Conservation (phyloP, 2,329 filamentous ascomycete species). For the Penicillium sp. region DNA sequence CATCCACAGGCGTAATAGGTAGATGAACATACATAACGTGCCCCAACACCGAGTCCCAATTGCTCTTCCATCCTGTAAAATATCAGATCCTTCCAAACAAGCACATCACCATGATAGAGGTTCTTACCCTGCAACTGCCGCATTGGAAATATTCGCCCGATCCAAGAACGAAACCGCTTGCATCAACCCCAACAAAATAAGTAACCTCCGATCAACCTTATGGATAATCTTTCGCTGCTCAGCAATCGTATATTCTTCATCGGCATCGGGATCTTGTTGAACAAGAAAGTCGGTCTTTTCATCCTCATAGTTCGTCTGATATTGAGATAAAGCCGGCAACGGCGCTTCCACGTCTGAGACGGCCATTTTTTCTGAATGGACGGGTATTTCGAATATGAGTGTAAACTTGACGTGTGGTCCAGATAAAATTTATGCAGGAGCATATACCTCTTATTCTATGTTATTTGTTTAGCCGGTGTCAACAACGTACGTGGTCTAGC, state of each 20-base stretch:
- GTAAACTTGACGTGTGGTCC: not conserved
- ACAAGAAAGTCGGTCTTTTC: not conserved
- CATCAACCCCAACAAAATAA: not conserved
- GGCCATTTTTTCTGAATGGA: not conserved
- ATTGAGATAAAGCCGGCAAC: not conserved
- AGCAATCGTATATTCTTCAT: not conserved
- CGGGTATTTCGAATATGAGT: not conserved
- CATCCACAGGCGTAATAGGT: not conserved
- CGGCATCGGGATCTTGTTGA: not conserved
- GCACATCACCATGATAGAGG: not conserved
- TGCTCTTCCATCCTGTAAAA: not conserved
- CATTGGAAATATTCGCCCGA: not conserved
- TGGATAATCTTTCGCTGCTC: not conserved
- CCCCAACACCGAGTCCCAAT: not conserved
- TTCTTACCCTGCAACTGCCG: not conserved
- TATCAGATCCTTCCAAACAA: not conserved
- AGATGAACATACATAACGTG: not conserved
- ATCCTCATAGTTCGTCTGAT: not conserved
- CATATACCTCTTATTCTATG: not conserved
- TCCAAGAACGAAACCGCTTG: not conserved
- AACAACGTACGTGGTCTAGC: not conserved
- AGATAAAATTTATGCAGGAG: not conserved
- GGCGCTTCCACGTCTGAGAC: not conserved
- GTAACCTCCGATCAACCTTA: not conserved
- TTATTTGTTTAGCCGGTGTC: not conserved